Percentiles rank a stretch among this genome's conserved stretches.
Evolutionary conservation across 768 basidiomycete species (phyloP).

Genomic region (Sistotremastrum suecicum): DNA sequence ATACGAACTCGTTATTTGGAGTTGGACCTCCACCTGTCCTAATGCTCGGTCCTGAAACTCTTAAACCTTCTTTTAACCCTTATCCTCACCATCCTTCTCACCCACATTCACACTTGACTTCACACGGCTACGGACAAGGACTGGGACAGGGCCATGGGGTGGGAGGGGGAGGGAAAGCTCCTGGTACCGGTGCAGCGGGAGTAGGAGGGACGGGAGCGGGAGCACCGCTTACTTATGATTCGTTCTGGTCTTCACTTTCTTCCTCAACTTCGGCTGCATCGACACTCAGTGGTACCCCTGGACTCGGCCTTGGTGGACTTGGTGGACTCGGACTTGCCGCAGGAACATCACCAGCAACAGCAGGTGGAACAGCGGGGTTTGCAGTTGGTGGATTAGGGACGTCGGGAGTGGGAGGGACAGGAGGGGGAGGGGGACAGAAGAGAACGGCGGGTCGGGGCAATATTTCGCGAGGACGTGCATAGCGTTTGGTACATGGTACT

Average conservation of each 20-base stretch:
- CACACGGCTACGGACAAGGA: not conserved
- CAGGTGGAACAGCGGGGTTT: too few species aligned
- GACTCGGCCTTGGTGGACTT: too few species aligned
- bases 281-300: too few species aligned
- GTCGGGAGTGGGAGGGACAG: too few species aligned
- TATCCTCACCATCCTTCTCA: slow-evolving; percentile 1
- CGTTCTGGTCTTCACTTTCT: slow-evolving; percentile 47
- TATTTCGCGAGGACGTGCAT: too few species aligned
- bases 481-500: too few species aligned
- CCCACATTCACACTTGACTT: slow-evolving; percentile 1
- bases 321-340: too few species aligned
- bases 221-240: slow-evolving; percentile 38
- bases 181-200: not conserved
- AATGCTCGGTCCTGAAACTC: not conserved
- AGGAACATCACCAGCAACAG: too few species aligned
- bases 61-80: slow-evolving; percentile 1
- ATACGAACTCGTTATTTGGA: not conserved
- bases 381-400: too few species aligned
- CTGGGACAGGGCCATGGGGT: not conserved
- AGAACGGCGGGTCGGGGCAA: too few species aligned
- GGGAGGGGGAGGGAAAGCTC: not conserved
- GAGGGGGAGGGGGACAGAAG: too few species aligned
- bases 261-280: slow-evolving; percentile 4
- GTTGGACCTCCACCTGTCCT: not conserved
- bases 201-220: not conserved